Percentiles rank a stretch among this genome's conserved stretches.
phyloP scores from a whole-genome alignment of 129 eudicot species.

The Saposhnikovia divaricata region DNA sequence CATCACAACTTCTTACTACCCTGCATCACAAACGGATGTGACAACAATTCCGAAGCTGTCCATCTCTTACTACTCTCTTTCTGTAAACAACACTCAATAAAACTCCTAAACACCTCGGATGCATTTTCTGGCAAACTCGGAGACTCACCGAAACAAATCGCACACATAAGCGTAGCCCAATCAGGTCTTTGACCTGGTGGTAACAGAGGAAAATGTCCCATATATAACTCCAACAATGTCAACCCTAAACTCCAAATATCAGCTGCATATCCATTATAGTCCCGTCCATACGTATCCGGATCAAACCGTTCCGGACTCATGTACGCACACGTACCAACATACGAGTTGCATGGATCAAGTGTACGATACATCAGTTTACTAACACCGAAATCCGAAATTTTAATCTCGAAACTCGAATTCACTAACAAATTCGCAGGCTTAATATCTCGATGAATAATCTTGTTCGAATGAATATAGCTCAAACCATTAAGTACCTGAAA shows the following conservation, averaged over 20 bases:
- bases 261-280: conserved; percentile 68
- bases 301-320: conserved; percentile 93
- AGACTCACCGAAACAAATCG: conserved; percentile 81
- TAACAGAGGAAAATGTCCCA: conserved; percentile 72
- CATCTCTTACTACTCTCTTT: conserved; percentile 69
- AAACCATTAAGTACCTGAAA: conserved; percentile 55
- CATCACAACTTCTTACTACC: neutral
- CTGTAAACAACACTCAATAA: conserved; percentile 67
- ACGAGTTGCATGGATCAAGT: conserved; percentile 67
- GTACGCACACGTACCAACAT: conserved; percentile 91
- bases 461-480: conserved; percentile 52
- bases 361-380: conserved; percentile 70
- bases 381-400: conserved; percentile 78
- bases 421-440: conserved; percentile 66
- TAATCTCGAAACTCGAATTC: conserved; percentile 49
- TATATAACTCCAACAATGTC: conserved; percentile 54
- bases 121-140: conserved; percentile 61
- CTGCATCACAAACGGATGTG: conserved; percentile 47
- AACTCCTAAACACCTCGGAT: conserved; percentile 49
- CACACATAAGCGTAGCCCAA: conserved; percentile 94
- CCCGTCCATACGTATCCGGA: conserved; percentile 63
- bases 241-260: conserved; percentile 85
- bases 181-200: conserved; percentile 69
- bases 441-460: conserved; percentile 67
- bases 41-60: conserved; percentile 48